Base-by-base conservation (phyloP, 73 alveolate genomes). In the Paramecium tetraurelia region DNA sequence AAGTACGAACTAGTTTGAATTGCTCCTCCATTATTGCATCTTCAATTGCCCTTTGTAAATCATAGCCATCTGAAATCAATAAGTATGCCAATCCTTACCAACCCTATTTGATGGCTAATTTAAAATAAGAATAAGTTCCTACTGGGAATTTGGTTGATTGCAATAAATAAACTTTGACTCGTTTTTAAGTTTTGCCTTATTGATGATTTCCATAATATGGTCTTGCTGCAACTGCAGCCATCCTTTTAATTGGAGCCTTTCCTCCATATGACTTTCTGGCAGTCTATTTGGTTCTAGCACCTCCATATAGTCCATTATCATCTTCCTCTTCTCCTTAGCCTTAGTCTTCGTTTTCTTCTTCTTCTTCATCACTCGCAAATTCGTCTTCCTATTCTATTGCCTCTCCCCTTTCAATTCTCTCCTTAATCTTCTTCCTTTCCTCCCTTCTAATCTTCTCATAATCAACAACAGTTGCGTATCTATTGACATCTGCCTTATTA, bases 21-120 rank as follows among this genome's bases (percentile, higher is more conserved):
- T 94, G 77, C 36, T 68, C 86, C 71, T 94, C 97, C 44, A 93
- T 93, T 92, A 95, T 76, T 2, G 98, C 96, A 53, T 95, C 98
- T 72, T 95, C 93, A 95, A 95, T 92, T 0, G 98, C 98, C 8
- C 41, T 40, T 85, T 72, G 48, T 50, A 80, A 63, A 72, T 94
- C 95, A 58, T 92, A 95, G 0, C 96, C 95, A 40, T 92, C 80
- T 20, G 88, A 93, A 14, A 95, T 90, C 59, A 95, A 84, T 29
- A 95, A 43, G 43, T 95, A 95, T 12, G 98, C 97, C 1, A 95
- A 87, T 31, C 97, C 97, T 63, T 92, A 93, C 94, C 96, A 88
- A 18, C 92, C 96, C n/a, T 90, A 86, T 59, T 87, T 92, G 44
- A 95, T 90, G 0, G 97, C 94, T 24, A 95, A 63, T 48, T 92